Percentiles rank a stretch among this genome's conserved stretches.
These are phyloP conservation scores for Pichia eremophila DNA, from an alignment of 805 yeast species.

Conservation along the genomic window DNA sequence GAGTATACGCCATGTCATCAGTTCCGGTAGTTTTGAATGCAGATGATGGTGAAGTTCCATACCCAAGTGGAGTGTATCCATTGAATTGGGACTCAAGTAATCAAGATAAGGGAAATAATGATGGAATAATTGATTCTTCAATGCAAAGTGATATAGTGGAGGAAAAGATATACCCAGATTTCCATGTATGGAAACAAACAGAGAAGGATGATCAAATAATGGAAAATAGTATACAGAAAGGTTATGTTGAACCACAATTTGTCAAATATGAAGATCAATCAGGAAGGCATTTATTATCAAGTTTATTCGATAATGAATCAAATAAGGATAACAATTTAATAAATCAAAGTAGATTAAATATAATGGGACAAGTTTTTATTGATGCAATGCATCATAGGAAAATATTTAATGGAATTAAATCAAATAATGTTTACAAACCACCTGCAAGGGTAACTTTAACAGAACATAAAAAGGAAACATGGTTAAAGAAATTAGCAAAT, in stretches of 20 bases:
- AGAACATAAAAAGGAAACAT: slow-evolving; percentile 72
- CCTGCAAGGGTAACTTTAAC: slow-evolving; percentile 89
- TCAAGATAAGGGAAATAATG: not conserved
- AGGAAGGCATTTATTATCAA: slow-evolving; percentile 43
- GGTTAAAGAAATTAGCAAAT: slow-evolving; percentile 77
- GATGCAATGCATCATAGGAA: slow-evolving; percentile 40
- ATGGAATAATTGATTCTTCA: not conserved
- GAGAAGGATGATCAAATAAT: slow-evolving; percentile 45
- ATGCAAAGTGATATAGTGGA: not conserved
- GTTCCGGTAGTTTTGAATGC: not conserved
- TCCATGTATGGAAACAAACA: slow-evolving; percentile 58
- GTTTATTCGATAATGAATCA: not conserved
- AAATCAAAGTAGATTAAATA: slow-evolving; percentile 17
- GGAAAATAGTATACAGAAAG: slow-evolving; percentile 54
- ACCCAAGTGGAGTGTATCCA: slow-evolving; percentile 25
- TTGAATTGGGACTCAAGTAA: slow-evolving; percentile 18
- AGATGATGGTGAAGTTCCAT: slow-evolving; percentile 17
- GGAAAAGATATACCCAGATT: slow-evolving; percentile 50
- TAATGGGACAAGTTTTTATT: slow-evolving; percentile 41
- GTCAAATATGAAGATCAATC: slow-evolving; percentile 62
- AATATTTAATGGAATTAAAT: slow-evolving; percentile 34
- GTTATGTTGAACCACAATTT: slow-evolving; percentile 54
- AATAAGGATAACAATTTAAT: not conserved
- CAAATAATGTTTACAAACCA: slow-evolving; percentile 55
- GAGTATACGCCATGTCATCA: not conserved